Base-by-base conservation (phyloP, 768 basidiomycete species). In the Chalciporus piperatus region DNA sequence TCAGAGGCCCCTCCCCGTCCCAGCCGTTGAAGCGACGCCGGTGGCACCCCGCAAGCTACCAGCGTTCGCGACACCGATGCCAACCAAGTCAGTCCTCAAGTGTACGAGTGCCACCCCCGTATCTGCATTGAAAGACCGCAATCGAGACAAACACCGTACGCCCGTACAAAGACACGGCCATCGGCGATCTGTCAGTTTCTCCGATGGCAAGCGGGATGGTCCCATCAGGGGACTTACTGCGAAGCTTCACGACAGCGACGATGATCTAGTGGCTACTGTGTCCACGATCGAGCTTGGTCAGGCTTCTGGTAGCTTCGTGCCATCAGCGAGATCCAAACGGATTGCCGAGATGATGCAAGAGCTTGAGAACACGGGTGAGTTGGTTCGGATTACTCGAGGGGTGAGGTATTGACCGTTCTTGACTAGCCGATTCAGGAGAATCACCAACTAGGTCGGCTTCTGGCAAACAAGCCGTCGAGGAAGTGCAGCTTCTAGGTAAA, bases 121-220 rank as follows among this genome's bases (percentile, higher is more conserved):
- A 2, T 83, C 87, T 11, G 83, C 72, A 10, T 61, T 87, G 68
- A 84, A 81, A 61, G 76, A 79, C 59, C 67, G 76, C 19, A 76
- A 64, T 60, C 75, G 76, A 27, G 62, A 69, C n/a, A 72, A 71
- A 45, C 70, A 79, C 57, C 75, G 75, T 52, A 88, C 82, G 16
- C 87, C 85, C n/a, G 67, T 76, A 35, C 74, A 74, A 43, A 71
- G 63, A 47, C 57, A 69, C 14, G 69, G 71, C 12, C 82, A 85
- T 58, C 81, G 85, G n/a, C 79, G 92, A 35, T 92, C 89, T 39
- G 96, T 99, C 51, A 96, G 92, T 68, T 99, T 99, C 72, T 97
- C 94, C 22, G 97, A 99, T 65, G 97, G 97, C 6, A 88, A 85
- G 65, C 80, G 80, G 54, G 85, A 88, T 28, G 95, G 96, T 2